Evolutionary conservation across 2,329 filamentous ascomycete genomes (phyloP), one percentile per base, ranked within the genome.

Genomic region (Scleromitrula shiraiana): DNA sequence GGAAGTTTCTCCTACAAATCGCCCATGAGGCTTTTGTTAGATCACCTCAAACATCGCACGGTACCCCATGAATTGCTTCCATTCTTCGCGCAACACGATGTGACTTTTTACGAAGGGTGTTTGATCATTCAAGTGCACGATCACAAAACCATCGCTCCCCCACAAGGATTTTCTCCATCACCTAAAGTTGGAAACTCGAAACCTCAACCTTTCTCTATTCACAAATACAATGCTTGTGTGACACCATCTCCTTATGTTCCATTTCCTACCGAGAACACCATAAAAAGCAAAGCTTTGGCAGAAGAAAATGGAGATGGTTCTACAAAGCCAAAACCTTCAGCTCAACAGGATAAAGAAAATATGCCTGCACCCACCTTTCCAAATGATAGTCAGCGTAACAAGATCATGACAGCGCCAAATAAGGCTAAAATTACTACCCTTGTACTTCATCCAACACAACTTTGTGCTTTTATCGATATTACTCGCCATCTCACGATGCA

Each of bases 41-140:
- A 94, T 56, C 89, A 95, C 65, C 67, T 97, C 38, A 77, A 77
- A 55, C 72, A 71, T 35, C 79, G 84, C 49, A 95, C 88, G 0
- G 74, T 98, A 29, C 93, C 93, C 1, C 89, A 96, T 66, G 89
- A 96, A 58, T 80, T 97, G 63, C 70, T 97, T 9, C 80, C 85
- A 40, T 84, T 91, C 56, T 78, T 98, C 46, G 73, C 74, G 15
- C 9, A 30, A 37, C 40, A 19, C 10, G 80, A 81, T 17, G 84
- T 95, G 12, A 75, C 76, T 8, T 97, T 95, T 63, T 98, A 97
- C 64, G 90, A 97, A 65, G 89, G 86, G 26, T 95, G 91, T 62
- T 76, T 98, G 49, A 97, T 98, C 57, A 89, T 98, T 29, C 84
- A 95, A 65, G 73, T 97, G n/a, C 79, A 95, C 60, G 88, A 97